These are phyloP conservation scores for Strobilomyces echinocephalus DNA, from an alignment of 768 basidiomycete species.

Conservation along the genomic window DNA sequence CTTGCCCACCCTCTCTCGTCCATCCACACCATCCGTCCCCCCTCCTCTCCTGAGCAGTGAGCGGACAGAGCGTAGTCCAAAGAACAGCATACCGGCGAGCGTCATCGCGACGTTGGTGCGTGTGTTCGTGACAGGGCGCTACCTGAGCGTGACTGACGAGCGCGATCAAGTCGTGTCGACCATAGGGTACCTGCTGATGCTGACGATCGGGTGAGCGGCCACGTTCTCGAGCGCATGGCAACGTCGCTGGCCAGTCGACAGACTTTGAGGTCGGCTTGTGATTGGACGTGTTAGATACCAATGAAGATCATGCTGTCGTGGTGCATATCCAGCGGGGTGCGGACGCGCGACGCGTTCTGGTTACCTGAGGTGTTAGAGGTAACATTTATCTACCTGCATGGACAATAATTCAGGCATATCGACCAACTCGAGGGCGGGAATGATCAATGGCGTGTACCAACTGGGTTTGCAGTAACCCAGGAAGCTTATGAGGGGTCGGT, in stretches of 20 bases:
- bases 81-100: conserved; percentile 93
- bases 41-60: too few species aligned
- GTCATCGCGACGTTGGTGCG: conserved; percentile 76
- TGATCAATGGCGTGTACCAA: conserved; percentile 88
- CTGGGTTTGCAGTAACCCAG: conserved; percentile 82
- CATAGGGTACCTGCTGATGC: conserved; percentile 18
- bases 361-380: too few species aligned
- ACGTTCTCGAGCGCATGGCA: neutral
- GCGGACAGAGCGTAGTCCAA: too few species aligned
- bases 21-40: too few species aligned
- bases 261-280: conserved; percentile 1
- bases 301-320: too few species aligned
- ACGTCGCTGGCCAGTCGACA: neutral
- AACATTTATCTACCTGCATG: too few species aligned
- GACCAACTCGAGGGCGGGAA: too few species aligned
- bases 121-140: neutral
- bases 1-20: too few species aligned
- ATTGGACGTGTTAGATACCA: neutral
- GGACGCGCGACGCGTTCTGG: too few species aligned
- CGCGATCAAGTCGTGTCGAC: conserved; percentile 15
- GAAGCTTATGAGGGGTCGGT: conserved; percentile 79
- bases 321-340: too few species aligned
- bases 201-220: conserved; percentile 11
- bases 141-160: neutral
- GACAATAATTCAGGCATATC: too few species aligned